A percentile compares a stretch with the other conserved stretches of the same genome.
These are phyloP conservation scores for Podila epicladia DNA, from an alignment of 192 early-diverging fungal genomes.

Conservation along the genomic window DNA sequence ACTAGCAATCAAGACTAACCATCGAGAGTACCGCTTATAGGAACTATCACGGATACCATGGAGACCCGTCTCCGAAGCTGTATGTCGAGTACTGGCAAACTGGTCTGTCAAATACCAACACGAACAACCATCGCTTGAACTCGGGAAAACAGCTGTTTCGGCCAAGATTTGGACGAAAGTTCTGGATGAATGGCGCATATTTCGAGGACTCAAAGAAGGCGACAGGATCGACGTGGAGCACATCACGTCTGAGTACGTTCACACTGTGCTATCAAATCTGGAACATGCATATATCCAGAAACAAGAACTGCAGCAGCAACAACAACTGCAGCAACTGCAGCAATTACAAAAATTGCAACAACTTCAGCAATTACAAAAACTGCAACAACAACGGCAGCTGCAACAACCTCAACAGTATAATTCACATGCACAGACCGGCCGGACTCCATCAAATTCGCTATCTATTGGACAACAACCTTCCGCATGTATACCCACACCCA, in stretches of 20 bases:
- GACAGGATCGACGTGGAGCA: conserved; percentile 12
- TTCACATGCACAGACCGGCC: not conserved
- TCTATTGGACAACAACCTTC: not conserved
- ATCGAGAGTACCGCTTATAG: not conserved
- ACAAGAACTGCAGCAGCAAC: not conserved
- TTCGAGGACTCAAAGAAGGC: not conserved
- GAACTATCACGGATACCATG: conserved; percentile 20
- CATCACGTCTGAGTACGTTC: conserved; percentile 29
- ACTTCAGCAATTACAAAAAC: not conserved
- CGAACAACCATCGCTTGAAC: too few relatives aligned
- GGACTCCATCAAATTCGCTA: not conserved
- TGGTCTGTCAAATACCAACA: conserved; percentile 3
- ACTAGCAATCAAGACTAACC: not conserved
- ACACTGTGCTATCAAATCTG: conserved; percentile 7
- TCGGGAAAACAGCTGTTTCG: too few relatives aligned
- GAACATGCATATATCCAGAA: not conserved
- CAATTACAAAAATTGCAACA: not conserved
- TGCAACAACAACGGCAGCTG: not conserved
- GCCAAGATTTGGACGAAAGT: conserved; percentile 22
- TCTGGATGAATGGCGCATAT: conserved; percentile 12
- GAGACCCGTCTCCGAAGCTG: conserved; percentile 31
- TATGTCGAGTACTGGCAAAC: conserved; percentile 11
- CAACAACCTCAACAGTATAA: not conserved
- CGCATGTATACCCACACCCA: not conserved
- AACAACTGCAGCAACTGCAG: not conserved